phyloP scores from a whole-genome alignment of 192 early-diverging fungal genomes.

The Oehlia diaphana region DNA sequence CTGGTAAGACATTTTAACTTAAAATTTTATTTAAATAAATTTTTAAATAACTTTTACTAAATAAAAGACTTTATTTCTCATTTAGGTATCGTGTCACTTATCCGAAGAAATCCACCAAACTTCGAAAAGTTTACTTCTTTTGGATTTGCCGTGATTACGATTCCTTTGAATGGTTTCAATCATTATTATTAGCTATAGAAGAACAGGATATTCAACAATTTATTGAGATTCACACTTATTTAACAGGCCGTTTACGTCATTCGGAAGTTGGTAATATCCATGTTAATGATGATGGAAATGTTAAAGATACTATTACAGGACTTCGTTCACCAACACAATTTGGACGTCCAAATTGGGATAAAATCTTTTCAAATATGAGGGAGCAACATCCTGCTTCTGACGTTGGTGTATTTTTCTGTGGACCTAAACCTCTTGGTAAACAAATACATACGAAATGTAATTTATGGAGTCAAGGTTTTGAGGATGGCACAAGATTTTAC shows the following conservation, averaged over 20 bases:
- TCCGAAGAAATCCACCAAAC: constrained; percentile 48
- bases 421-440: constrained; percentile 64
- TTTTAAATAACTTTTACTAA: background rate
- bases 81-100: constrained; percentile 57
- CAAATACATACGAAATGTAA: constrained; percentile 41
- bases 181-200: constrained; percentile 65
- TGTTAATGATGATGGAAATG: constrained; percentile 51
- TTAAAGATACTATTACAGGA: constrained; percentile 51
- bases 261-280: constrained; percentile 65
- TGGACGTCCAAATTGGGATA: constrained; percentile 52
- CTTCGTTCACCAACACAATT: constrained; percentile 44
- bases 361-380: constrained; percentile 46
- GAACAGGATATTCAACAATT: constrained; percentile 58
- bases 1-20: constrained; percentile 36
- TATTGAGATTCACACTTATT: constrained; percentile 68
- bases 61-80: background rate
- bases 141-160: constrained; percentile 77
- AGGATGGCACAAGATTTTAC: constrained; percentile 28
- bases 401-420: constrained; percentile 78
- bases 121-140: constrained; percentile 75
- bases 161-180: constrained; percentile 83
- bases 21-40: background rate
- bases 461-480: constrained; percentile 32
- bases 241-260: constrained; percentile 65
- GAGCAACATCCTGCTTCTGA: constrained; percentile 55